phyloP scores from a whole-genome alignment of 768 basidiomycete genomes.

The Lactifluus piperatus region DNA sequence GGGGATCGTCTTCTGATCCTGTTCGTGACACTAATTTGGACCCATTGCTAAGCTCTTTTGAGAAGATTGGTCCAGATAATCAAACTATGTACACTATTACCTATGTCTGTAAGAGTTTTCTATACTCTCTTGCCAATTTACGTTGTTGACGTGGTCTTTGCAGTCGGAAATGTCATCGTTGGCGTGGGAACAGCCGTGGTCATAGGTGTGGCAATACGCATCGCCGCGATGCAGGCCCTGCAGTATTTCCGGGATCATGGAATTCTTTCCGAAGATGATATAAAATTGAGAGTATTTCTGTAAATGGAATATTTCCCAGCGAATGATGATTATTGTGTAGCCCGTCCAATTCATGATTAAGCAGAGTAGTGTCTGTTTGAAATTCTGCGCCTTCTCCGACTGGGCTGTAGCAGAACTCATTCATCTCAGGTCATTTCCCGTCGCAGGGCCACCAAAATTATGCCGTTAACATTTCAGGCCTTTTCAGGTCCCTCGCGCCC shows the following conservation, averaged over 20 bases:
- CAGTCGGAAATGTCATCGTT: not conserved
- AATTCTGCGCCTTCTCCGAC: too few species aligned
- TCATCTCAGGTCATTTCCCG: too few species aligned
- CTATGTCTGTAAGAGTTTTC: constrained; percentile 3
- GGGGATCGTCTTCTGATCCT: not conserved
- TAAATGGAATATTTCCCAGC: too few species aligned
- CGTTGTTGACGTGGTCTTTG: not conserved
- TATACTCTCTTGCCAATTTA: too few species aligned
- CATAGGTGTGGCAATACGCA: not conserved
- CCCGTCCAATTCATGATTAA: too few species aligned
- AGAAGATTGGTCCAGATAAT: not conserved
- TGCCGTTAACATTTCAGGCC: too few species aligned
- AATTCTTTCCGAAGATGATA: not conserved
- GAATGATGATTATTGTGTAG: too few species aligned
- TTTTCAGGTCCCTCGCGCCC: too few species aligned
- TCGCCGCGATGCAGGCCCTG: not conserved
- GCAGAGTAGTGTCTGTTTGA: too few species aligned
- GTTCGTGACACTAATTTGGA: not conserved
- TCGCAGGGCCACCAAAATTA: too few species aligned
- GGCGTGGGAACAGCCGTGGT: not conserved
- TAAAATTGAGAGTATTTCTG: too few species aligned
- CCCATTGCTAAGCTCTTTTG: not conserved
- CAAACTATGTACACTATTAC: not conserved
- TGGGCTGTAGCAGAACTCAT: too few species aligned
- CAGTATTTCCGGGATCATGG: not conserved